Evolutionary conservation across 495 filamentous ascomycete species (phyloP).

Genomic region (Lophium mytilinum): DNA sequence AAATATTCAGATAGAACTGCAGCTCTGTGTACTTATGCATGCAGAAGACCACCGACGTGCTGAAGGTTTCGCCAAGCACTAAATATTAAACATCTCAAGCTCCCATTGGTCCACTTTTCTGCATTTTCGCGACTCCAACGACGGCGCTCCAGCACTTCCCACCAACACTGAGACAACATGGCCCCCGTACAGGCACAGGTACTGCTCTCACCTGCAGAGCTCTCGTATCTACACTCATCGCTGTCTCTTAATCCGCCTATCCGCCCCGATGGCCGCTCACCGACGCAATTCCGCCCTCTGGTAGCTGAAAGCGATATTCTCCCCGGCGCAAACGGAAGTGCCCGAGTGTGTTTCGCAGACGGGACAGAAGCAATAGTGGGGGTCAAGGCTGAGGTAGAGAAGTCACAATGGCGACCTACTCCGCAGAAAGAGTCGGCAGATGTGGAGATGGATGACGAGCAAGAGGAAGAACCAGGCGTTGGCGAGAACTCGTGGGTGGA

Average conservation of each 20-base stretch:
- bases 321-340: conserved; percentile 82
- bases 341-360: conserved; percentile 87
- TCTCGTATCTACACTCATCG: conserved; percentile 88
- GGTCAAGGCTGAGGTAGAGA: conserved; percentile 87
- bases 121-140: background rate
- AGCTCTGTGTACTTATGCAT: no score
- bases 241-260: conserved; percentile 73
- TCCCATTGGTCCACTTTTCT: background rate
- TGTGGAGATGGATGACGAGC: conserved; percentile 25
- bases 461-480: conserved; percentile 26
- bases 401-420: conserved; percentile 35
- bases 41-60: no score
- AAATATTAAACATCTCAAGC: background rate
- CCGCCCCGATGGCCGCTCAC: conserved; percentile 75
- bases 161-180: conserved; percentile 14
- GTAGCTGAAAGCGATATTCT: conserved; percentile 84
- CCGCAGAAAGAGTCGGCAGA: conserved; percentile 19
- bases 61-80: background rate
- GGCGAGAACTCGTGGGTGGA: conserved; percentile 65
- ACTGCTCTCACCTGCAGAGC: conserved; percentile 86
- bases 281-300: conserved; percentile 83
- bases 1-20: no score
- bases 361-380: conserved; percentile 93
- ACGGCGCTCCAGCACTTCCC: background rate
- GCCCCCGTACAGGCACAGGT: conserved; percentile 27